Evolutionary conservation across 345 rosid genomes (phyloP).

Genomic region (Eucalyptus pauciflora): DNA sequence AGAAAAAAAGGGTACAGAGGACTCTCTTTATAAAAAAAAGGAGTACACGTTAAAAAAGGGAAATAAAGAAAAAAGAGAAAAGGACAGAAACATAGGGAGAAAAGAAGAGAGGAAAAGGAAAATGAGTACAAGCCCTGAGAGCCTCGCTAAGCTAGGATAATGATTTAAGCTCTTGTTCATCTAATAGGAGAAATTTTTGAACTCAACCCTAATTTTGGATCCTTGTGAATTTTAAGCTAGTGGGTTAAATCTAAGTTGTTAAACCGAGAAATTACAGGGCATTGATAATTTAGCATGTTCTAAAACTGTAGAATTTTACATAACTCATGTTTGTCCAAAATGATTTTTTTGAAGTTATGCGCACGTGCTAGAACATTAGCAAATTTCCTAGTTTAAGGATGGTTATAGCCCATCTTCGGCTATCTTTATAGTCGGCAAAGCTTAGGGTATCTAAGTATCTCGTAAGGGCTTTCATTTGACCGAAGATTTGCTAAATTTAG

Average conservation of each 20-base stretch:
- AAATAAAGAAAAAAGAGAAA: not conserved
- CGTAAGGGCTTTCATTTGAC: not conserved
- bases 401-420: no score
- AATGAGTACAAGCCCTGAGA: not conserved
- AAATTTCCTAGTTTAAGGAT: not conserved
- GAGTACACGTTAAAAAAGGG: not conserved
- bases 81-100: not conserved
- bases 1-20: not conserved
- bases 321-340: not conserved
- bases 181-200: not conserved
- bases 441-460: not conserved
- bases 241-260: not conserved
- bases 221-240: not conserved
- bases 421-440: not conserved
- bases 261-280: no score
- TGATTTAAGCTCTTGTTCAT: not conserved
- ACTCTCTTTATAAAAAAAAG: not conserved
- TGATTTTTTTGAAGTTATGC: no score
- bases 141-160: not conserved
- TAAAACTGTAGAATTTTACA: no score
- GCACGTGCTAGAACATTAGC: not conserved
- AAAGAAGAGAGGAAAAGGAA: not conserved
- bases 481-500: not conserved
- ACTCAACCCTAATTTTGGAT: not conserved
- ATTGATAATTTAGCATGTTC: rapidly evolving